Percentiles rank a stretch among this genome's conserved stretches.
phyloP scores from a whole-genome alignment of 352 stramenopile species.

The Phytopythium mirpurense region DNA sequence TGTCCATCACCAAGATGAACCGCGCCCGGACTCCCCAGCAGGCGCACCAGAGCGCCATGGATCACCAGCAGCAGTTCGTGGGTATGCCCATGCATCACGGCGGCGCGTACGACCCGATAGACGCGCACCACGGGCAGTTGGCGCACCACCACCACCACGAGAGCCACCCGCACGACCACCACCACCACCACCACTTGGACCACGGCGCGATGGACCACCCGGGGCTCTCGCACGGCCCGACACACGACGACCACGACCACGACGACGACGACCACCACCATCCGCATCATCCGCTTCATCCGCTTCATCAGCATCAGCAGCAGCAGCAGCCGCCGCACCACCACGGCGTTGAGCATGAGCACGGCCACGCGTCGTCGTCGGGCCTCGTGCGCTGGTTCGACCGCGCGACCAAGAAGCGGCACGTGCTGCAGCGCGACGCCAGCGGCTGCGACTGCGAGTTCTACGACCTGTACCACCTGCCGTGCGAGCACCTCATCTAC shows the following conservation, averaged over 20 bases:
- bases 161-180: background rate
- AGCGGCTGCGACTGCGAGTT: constrained; percentile 66
- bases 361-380: background rate
- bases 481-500: constrained; percentile 70
- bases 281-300: no score
- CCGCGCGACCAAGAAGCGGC: constrained; percentile 51
- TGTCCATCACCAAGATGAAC: constrained; percentile 29
- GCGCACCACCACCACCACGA: constrained; percentile 2
- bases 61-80: background rate
- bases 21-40: constrained; percentile 6
- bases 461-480: constrained; percentile 56
- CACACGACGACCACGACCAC: background rate
- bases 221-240: background rate
- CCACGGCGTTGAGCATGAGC: background rate
- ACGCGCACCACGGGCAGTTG: background rate
- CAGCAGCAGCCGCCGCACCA: background rate
- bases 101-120: constrained; percentile 3
- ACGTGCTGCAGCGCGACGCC: constrained; percentile 51
- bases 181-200: constrained; percentile 4
- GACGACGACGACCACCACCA: no score
- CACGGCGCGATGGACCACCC: background rate
- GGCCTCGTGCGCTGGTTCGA: constrained; percentile 49
- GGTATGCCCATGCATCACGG: constrained; percentile 3
- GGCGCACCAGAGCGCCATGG: background rate
- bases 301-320: background rate